Conservation (phyloP, 306 rosid genomes). For the Sindora glabra region DNA sequence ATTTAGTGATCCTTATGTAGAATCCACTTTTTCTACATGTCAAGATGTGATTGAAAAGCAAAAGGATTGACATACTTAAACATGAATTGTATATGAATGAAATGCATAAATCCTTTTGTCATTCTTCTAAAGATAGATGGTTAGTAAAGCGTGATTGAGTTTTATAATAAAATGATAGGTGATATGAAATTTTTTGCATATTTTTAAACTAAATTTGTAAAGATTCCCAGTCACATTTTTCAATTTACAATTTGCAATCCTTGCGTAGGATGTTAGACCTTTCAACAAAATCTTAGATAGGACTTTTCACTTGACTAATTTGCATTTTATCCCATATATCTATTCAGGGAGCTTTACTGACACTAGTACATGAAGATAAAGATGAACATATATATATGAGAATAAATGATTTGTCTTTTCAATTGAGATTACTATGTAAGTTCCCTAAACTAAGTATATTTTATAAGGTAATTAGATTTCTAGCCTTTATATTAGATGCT, state of each 20-base stretch:
- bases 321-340: slow-evolving; percentile 52
- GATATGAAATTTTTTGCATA: no score
- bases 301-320: slow-evolving; percentile 29
- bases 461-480: slow-evolving; percentile 64
- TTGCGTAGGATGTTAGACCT: slow-evolving; percentile 46
- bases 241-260: slow-evolving; percentile 9
- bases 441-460: slow-evolving; percentile 88
- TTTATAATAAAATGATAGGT: no score
- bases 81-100: background rate
- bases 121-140: background rate
- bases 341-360: slow-evolving; percentile 97
- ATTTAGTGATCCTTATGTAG: background rate
- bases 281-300: slow-evolving; percentile 39
- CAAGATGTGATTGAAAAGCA: background rate
- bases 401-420: slow-evolving; percentile 72
- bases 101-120: background rate
- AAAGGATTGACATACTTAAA: background rate
- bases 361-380: slow-evolving; percentile 82
- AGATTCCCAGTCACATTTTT: slow-evolving; percentile 7
- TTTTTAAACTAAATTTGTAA: no score
- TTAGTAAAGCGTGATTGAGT: no score
- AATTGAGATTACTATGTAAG: slow-evolving; percentile 51
- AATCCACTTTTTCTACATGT: background rate
- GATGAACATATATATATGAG: slow-evolving; percentile 95
- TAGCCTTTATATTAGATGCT: background rate